These are phyloP conservation scores for Hypholoma fasciculare DNA, from an alignment of 768 basidiomycete species.

Conservation along the genomic window DNA sequence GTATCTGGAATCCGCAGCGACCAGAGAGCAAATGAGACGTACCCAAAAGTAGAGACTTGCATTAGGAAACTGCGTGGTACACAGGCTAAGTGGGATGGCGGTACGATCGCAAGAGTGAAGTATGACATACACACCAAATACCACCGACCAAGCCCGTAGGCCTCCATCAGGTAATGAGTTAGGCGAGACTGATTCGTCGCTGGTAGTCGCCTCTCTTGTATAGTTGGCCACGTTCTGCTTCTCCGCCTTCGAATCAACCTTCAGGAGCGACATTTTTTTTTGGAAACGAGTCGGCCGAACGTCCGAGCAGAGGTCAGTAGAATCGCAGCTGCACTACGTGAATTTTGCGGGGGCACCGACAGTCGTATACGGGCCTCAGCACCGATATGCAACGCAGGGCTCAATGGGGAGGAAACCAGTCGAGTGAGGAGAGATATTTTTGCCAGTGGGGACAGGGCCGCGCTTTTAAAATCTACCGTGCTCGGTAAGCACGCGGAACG, in stretches of 20 bases:
- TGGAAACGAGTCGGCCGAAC: not conserved
- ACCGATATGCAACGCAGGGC: no score
- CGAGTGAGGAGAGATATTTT: no score
- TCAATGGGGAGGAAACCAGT: no score
- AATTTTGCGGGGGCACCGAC: no score
- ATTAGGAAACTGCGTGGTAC: slow-evolving; percentile 31
- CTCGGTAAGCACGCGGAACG: slow-evolving; percentile 3
- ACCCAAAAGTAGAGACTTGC: slow-evolving; percentile 49
- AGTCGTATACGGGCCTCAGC: no score
- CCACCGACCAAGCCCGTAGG: slow-evolving; percentile 39
- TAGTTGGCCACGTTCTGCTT: not conserved
- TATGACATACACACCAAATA: slow-evolving; percentile 40
- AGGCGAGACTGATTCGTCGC: not conserved
- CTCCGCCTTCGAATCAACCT: not conserved
- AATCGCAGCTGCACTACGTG: no score
- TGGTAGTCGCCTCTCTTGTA: not conserved
- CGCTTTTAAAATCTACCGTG: not conserved
- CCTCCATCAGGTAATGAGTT: slow-evolving; percentile 38
- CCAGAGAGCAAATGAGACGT: not conserved
- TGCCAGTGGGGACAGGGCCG: not conserved
- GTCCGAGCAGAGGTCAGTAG: no score
- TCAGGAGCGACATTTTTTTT: not conserved
- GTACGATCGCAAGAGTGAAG: not conserved
- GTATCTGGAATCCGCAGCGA: not conserved
- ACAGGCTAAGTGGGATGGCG: not conserved